Evolutionary conservation across 2,329 filamentous ascomycete species (phyloP).

Genomic region (Exophiala aquamarina): DNA sequence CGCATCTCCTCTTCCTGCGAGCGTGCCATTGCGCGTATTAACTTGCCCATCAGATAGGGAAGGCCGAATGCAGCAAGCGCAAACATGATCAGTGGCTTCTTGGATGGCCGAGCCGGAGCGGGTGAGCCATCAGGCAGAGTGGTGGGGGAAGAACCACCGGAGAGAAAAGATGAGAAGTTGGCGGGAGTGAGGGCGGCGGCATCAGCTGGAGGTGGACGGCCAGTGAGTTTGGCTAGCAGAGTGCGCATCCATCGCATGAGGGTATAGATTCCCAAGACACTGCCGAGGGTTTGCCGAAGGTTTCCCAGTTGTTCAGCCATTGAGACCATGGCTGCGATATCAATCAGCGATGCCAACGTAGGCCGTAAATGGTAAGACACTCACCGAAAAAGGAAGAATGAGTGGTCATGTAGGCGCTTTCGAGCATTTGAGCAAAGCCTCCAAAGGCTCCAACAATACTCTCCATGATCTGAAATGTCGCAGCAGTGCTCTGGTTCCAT

Average conservation of each 20-base stretch:
- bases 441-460: constrained; percentile 95
- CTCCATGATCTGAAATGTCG: constrained; percentile 98
- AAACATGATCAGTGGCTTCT: constrained; percentile 96
- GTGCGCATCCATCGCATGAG: constrained; percentile 93
- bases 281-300: constrained; percentile 87
- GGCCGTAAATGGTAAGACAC: background rate
- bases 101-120: constrained; percentile 71
- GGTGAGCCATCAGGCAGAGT: constrained; percentile 66
- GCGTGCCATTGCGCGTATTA: constrained; percentile 80
- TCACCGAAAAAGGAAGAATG: constrained; percentile 95
- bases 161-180: constrained; percentile 87
- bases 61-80: constrained; percentile 90
- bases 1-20: constrained; percentile 76
- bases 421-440: constrained; percentile 97
- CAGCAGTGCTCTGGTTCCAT: constrained; percentile 91
- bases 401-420: constrained; percentile 99
- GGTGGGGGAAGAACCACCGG: constrained; percentile 52
- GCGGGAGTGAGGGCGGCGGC: constrained; percentile 84
- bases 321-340: constrained; percentile 80
- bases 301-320: constrained; percentile 97
- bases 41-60: constrained; percentile 94
- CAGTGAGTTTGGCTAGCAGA: constrained; percentile 86
- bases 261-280: constrained; percentile 91
- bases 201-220: constrained; percentile 83
- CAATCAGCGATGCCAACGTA: constrained; percentile 22